phyloP scores from a whole-genome alignment of 495 filamentous ascomycete genomes.

The Penicillium odoratum region DNA sequence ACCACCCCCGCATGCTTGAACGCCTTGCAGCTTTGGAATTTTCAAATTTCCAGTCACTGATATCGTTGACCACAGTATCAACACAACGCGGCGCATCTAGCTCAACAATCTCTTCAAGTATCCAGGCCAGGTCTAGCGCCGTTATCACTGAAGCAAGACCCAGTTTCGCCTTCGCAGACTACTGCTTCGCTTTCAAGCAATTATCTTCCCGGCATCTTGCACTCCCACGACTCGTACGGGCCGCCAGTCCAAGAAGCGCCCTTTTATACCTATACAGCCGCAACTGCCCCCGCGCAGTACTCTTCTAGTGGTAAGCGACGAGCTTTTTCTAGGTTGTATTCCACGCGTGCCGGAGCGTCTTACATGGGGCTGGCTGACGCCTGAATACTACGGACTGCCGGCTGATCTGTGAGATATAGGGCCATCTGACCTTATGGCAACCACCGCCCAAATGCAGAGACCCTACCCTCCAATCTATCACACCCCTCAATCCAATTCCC shows the following conservation, averaged over 20 bases:
- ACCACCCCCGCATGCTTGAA: constrained; percentile 20
- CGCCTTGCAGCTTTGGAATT: constrained; percentile 10
- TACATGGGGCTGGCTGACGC: background rate
- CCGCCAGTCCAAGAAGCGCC: constrained; percentile 62
- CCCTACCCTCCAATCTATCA: constrained; percentile 92
- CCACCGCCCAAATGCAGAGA: constrained; percentile 76
- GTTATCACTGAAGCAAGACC: constrained; percentile 57
- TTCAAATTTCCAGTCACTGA: constrained; percentile 23
- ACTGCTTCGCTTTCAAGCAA: constrained; percentile 49
- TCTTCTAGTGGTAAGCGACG: constrained; percentile 71
- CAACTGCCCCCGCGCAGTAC: constrained; percentile 67
- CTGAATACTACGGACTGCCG: constrained; percentile 8
- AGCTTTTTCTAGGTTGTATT: constrained; percentile 6
- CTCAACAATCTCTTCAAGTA: constrained; percentile 49
- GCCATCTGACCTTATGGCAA: constrained; percentile 89
- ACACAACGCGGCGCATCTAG: constrained; percentile 30
- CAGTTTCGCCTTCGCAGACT: constrained; percentile 48
- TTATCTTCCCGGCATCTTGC: constrained; percentile 56
- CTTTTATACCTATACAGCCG: constrained; percentile 77
- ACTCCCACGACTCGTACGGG: constrained; percentile 54
- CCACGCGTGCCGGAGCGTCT: background rate
- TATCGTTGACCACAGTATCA: constrained; percentile 33
- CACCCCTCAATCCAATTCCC: constrained; percentile 93
- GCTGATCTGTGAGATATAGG: constrained; percentile 48
- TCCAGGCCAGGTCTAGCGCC: constrained; percentile 64